Evolutionary conservation across 768 basidiomycete genomes (phyloP).

Genomic region (Agrocybe pediades): DNA sequence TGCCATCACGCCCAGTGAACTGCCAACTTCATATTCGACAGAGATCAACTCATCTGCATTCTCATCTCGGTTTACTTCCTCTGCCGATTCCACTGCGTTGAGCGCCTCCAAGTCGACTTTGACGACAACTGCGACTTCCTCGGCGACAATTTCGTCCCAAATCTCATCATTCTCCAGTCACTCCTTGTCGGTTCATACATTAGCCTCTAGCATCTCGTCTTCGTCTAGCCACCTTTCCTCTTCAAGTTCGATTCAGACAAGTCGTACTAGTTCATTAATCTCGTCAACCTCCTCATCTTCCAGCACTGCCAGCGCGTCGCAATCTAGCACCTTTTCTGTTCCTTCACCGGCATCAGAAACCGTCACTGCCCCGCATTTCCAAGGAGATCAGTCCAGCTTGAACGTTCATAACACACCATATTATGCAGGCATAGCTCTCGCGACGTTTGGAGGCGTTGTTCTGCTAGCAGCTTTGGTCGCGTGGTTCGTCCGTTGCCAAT

Average conservation of each 20-base stretch:
- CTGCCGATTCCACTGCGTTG: neutral
- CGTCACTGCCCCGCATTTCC: conserved; percentile 8
- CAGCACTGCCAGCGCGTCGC: neutral
- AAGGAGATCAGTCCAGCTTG: conserved; percentile 10
- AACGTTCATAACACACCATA: conserved; percentile 40
- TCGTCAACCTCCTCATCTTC: neutral
- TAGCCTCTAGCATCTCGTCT: neutral
- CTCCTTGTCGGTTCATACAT: neutral
- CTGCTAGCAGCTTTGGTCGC: conserved; percentile 48
- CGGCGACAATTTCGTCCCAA: neutral
- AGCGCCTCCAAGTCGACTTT: too few relatives aligned
- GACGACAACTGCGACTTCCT: neutral
- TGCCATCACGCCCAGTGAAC: neutral
- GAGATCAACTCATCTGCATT: neutral
- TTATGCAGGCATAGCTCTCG: conserved; percentile 54
- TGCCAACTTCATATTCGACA: conserved; percentile 6
- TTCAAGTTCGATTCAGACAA: conserved; percentile 1
- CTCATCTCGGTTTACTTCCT: neutral
- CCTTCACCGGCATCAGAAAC: conserved; percentile 11
- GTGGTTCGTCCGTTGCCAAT: conserved; percentile 46
- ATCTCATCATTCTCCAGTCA: neutral
- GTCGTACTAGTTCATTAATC: neutral
- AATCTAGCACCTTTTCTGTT: conserved; percentile 5
- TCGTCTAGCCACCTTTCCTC: neutral
- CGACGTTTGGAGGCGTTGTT: conserved; percentile 44